Conservation (phyloP, 2,329 filamentous ascomycete genomes). For the Xylaria polymorpha region DNA sequence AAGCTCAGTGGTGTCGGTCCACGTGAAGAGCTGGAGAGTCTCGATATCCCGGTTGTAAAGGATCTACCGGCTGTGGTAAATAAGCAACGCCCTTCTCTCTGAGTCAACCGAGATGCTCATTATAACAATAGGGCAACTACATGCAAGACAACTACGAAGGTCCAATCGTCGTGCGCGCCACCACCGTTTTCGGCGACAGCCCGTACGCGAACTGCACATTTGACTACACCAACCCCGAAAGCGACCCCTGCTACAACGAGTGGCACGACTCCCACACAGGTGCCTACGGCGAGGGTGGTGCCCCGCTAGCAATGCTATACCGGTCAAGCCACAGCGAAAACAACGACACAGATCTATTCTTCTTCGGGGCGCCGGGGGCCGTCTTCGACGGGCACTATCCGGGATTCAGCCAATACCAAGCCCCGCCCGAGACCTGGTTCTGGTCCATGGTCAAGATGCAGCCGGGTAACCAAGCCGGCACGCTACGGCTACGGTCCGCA, state of each 20-base stretch:
- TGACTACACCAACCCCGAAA: not conserved
- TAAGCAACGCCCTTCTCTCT: not conserved
- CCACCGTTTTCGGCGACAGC: not conserved
- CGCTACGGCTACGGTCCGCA: slow-evolving; percentile 10
- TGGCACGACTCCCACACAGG: slow-evolving; percentile 3
- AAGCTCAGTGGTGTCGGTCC: slow-evolving; percentile 54
- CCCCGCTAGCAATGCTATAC: slow-evolving; percentile 12
- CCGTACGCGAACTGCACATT: slow-evolving; percentile 6
- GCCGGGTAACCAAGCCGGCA: slow-evolving; percentile 9
- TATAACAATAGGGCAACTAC: not conserved
- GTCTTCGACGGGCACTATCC: slow-evolving; percentile 17
- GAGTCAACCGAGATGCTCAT: not conserved
- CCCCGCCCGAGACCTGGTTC: slow-evolving; percentile 8
- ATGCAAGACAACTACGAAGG: slow-evolving; percentile 10
- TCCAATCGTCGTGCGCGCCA: not conserved
- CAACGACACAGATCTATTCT: slow-evolving; percentile 20
- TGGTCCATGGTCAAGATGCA: slow-evolving; percentile 27
- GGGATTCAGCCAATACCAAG: not conserved
- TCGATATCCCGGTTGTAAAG: slow-evolving; percentile 61
- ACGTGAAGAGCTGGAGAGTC: slow-evolving; percentile 45
- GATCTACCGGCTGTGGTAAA: slow-evolving; percentile 64
- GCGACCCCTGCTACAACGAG: not conserved
- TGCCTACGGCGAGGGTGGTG: slow-evolving; percentile 7
- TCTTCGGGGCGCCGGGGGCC: slow-evolving; percentile 5
- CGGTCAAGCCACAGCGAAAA: slow-evolving; percentile 6